phyloP scores from a whole-genome alignment of 768 basidiomycete species.

The Suillus fuscotomentosus region DNA sequence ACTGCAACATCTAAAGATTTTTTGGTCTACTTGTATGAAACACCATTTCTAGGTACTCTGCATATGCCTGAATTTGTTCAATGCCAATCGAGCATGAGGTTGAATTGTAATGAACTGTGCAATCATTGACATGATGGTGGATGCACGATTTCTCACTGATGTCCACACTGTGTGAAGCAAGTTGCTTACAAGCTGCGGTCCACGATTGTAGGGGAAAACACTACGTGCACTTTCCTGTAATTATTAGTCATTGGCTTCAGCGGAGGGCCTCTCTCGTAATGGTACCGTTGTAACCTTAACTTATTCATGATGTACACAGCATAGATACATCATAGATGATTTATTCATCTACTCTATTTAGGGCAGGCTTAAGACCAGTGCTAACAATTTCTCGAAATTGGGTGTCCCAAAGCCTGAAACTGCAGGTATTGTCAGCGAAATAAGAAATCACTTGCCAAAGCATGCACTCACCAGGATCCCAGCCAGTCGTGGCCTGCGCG shows the following conservation, averaged over 20 bases:
- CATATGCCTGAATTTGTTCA: too few species aligned
- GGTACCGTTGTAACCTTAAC: not conserved
- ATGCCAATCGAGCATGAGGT: too few species aligned
- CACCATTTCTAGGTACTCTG: too few species aligned
- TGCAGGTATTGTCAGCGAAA: constrained; percentile 17
- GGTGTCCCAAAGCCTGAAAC: constrained; percentile 59
- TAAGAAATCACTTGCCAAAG: constrained; percentile 13
- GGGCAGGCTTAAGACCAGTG: constrained; percentile 28
- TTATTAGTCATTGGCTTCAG: not conserved
- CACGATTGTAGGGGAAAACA: not conserved
- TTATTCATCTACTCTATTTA: not conserved
- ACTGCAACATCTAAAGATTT: too few species aligned
- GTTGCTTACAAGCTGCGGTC: not conserved
- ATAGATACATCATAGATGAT: not conserved
- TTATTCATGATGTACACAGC: not conserved
- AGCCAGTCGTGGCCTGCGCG: constrained; percentile 47
- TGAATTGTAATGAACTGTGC: too few species aligned
- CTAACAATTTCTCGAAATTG: constrained; percentile 45
- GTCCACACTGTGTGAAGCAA: not conserved
- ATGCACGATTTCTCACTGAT: not conserved
- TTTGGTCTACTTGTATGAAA: too few species aligned
- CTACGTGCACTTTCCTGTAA: not conserved
- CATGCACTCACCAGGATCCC: constrained; percentile 50
- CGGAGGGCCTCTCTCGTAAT: not conserved
- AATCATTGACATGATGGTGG: too few species aligned